These are phyloP conservation scores for Phytophthora capsici DNA, from an alignment of 352 stramenopile genomes.

Conservation along the genomic window DNA sequence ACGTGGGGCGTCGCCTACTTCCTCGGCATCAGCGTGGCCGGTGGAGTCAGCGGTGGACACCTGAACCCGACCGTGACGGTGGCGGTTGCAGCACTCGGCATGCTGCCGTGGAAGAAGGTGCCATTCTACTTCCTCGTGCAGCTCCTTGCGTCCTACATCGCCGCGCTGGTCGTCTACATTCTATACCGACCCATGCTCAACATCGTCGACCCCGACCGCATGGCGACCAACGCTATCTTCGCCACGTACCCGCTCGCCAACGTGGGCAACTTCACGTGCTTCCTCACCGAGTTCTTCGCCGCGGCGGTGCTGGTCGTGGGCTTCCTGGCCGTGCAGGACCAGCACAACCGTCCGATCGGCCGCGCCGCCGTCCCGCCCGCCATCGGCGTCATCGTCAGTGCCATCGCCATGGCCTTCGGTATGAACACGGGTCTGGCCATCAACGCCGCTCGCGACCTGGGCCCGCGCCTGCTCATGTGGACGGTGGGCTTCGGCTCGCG, in stretches of 20 bases:
- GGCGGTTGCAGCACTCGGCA: slow-evolving; percentile 46
- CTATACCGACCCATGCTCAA: slow-evolving; percentile 59
- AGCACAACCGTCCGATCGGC: slow-evolving; percentile 74
- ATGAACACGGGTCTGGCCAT: slow-evolving; percentile 84
- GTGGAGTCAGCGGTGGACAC: slow-evolving; percentile 60
- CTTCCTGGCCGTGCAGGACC: slow-evolving; percentile 74
- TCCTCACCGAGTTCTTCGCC: slow-evolving; percentile 48
- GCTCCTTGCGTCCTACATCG: slow-evolving; percentile 45
- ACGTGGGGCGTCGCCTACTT: slow-evolving; percentile 65
- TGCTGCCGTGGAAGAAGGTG: slow-evolving; percentile 53
- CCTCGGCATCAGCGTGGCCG: slow-evolving; percentile 52
- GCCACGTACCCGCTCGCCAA: slow-evolving; percentile 43
- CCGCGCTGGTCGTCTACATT: slow-evolving; percentile 47
- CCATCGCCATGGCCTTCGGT: slow-evolving; percentile 77
- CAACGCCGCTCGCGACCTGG: slow-evolving; percentile 77
- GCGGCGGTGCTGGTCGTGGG: slow-evolving; percentile 61
- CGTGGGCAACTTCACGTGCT: slow-evolving; percentile 43
- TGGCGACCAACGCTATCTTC: slow-evolving; percentile 42
- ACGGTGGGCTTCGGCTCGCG: slow-evolving; percentile 70
- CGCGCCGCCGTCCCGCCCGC: slow-evolving; percentile 73
- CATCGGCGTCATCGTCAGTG: slow-evolving; percentile 73
- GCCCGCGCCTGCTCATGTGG: slow-evolving; percentile 66
- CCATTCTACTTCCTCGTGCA: slow-evolving; percentile 53
- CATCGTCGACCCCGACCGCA: slow-evolving; percentile 42
- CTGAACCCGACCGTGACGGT: slow-evolving; percentile 62